Percentiles rank a stretch among this genome's conserved stretches.
These are phyloP conservation scores for Corinectria fuckeliana DNA, from an alignment of 2,329 filamentous ascomycete genomes.

Conservation along the genomic window DNA sequence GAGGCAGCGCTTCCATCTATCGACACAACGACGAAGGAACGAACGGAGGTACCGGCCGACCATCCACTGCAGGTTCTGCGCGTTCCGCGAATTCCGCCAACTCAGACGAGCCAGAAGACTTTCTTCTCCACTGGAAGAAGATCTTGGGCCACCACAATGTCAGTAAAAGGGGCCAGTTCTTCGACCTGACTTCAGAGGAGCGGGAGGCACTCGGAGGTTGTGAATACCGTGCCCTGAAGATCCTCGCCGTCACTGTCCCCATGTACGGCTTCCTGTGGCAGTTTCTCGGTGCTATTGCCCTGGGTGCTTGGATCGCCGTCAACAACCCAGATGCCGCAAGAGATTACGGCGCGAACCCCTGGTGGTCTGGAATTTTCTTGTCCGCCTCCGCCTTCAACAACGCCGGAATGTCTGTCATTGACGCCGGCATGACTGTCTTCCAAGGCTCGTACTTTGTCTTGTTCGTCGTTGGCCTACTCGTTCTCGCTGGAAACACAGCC, in stretches of 20 bases:
- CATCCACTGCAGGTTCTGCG: constrained; percentile 30
- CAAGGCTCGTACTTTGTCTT: constrained; percentile 58
- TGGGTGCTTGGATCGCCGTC: constrained; percentile 66
- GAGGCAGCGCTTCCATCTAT: constrained; percentile 30
- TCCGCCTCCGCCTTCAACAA: constrained; percentile 74
- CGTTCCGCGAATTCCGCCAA: constrained; percentile 24
- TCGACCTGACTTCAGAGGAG: constrained; percentile 58
- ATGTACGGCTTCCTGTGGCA: constrained; percentile 67
- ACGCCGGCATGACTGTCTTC: constrained; percentile 70
- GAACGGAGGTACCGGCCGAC: constrained; percentile 8
- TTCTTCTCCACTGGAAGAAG: constrained; percentile 40
- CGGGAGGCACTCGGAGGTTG: constrained; percentile 65
- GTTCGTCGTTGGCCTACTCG: constrained; percentile 61
- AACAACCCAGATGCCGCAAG: constrained; percentile 56
- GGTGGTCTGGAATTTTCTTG: constrained; percentile 74
- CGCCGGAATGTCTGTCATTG: constrained; percentile 71
- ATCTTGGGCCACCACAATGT: constrained; percentile 48
- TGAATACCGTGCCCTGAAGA: constrained; percentile 67
- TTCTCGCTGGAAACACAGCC: constrained; percentile 70
- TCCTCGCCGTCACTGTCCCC: constrained; percentile 66
- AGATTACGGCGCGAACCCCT: constrained; percentile 66
- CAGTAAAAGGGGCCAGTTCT: constrained; percentile 61
- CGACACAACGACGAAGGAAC: constrained; percentile 19
- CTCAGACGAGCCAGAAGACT: constrained; percentile 37
- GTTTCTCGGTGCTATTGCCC: constrained; percentile 61